These are phyloP conservation scores for Boletus chippewaensis DNA, from an alignment of 1,284 basidiomycete species.

Conservation along the genomic window DNA sequence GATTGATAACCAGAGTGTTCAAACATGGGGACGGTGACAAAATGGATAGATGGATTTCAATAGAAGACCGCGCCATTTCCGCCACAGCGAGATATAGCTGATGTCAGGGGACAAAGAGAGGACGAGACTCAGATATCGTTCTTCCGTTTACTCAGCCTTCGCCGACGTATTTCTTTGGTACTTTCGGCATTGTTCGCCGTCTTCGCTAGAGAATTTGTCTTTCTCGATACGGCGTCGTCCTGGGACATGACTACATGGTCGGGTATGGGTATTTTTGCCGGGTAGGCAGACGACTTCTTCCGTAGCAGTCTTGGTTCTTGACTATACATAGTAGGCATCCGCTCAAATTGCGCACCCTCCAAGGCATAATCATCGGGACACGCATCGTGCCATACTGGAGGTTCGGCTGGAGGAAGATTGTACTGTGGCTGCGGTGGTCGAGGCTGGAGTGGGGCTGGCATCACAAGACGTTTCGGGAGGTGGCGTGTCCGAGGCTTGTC, in stretches of 20 bases:
- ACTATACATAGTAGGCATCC: slow-evolving; percentile 7
- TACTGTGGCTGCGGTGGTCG: slow-evolving; percentile 11
- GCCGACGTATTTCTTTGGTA: slow-evolving; percentile 26
- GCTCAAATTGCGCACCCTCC: slow-evolving; percentile 4
- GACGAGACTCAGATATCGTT: slow-evolving; percentile 21
- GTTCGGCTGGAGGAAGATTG: background rate
- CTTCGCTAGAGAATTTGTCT: slow-evolving; percentile 10
- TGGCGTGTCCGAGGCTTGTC: slow-evolving; percentile 34
- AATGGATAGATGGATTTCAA: slow-evolving; percentile 8
- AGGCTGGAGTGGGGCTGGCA: slow-evolving; percentile 53
- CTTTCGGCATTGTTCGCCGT: slow-evolving; percentile 17
- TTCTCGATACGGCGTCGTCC: slow-evolving; percentile 11
- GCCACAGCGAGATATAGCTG: slow-evolving; percentile 7
- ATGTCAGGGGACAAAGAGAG: slow-evolving; percentile 9
- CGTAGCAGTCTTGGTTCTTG: slow-evolving; percentile 20
- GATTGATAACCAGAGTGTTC: slow-evolving; percentile 9
- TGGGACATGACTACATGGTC: slow-evolving; percentile 16
- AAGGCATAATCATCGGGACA: slow-evolving; percentile 4
- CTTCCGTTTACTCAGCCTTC: slow-evolving; percentile 32
- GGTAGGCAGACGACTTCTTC: slow-evolving; percentile 24
- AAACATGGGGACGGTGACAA: slow-evolving; percentile 3
- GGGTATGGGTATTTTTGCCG: slow-evolving; percentile 25
- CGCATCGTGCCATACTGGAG: slow-evolving; percentile 6
- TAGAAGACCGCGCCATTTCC: slow-evolving; percentile 26
- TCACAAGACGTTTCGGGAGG: slow-evolving; percentile 56